Evolutionary conservation across 1,139 yeast genomes (phyloP), one percentile per base, ranked within the genome.

Genomic region (Casaregolazyma lundiana): DNA sequence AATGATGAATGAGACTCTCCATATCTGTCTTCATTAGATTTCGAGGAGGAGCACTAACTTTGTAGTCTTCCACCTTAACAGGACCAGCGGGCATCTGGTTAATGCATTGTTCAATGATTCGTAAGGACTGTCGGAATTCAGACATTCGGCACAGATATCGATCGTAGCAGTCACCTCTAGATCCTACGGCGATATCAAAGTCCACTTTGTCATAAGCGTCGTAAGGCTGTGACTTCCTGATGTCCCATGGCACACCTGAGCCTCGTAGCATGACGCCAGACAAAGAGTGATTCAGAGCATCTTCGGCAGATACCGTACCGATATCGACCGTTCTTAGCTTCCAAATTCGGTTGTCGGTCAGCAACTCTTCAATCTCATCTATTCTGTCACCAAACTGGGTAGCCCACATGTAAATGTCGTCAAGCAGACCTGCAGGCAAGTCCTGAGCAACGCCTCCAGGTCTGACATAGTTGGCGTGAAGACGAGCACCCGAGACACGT

Each of bases 321-420:
- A 87, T 84, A 57, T 80, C 89, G 52, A 80, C 70, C 38, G 95
- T 85, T 75, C 96, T 82, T 64, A 84, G 84, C 70, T 83, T 84
- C 96, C 96, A 87, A 69, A 87, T 87, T 72, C 96, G 84, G 71
- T 87, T 87, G 65, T 86, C 95, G 45, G 96, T 85, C 56, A 84
- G 77, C 70, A 87, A 77, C 69, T 87, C 96, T 72, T 87, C 96
- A 53, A 84, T 81, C 69, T 87, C 96, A 68, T 87, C 96, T 59
- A 87, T 70, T 73, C 96, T 81, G 71, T 87, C 96, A 65, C 95
- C 96, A 59, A 87, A 87, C 72, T 87, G 96, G 34, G 96, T 87
- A 48, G 95, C 95, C 96, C 96, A 87, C 92, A 86, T 86, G 70
- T 84, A 87, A 60, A 87, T 87, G 64, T 87, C 96, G 67, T 87